Conservation (phyloP, 768 basidiomycete species). For the Boletus sensibilis region DNA sequence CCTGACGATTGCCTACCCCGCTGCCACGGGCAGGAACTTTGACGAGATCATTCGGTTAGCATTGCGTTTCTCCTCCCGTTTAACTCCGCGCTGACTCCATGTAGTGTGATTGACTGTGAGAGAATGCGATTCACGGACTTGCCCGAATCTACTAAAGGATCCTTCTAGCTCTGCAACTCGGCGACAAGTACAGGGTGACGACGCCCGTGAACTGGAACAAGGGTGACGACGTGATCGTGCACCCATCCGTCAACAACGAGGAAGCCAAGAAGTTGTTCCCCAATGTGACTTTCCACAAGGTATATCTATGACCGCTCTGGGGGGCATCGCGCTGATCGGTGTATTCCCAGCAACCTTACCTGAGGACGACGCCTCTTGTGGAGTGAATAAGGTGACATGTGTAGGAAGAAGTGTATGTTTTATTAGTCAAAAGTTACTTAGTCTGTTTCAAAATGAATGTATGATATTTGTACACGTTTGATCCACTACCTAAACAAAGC, state of each 20-base stretch:
- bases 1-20: constrained; percentile 87
- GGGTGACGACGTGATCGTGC: constrained; percentile 93
- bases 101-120: constrained; percentile 71
- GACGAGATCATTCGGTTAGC: constrained; percentile 60
- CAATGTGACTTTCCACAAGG: constrained; percentile 74
- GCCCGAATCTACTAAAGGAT: constrained; percentile 25
- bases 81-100: constrained; percentile 7
- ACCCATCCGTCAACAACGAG: constrained; percentile 77
- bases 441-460: background rate
- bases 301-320: constrained; percentile 30
- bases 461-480: constrained; percentile 21
- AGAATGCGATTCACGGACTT: constrained; percentile 34
- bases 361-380: constrained; percentile 71
- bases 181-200: constrained; percentile 79
- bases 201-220: constrained; percentile 96
- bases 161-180: constrained; percentile 73
- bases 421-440: background rate
- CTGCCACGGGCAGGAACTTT: constrained; percentile 94
- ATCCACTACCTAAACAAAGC: constrained; percentile 18
- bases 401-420: background rate
- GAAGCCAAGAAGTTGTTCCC: constrained; percentile 94
- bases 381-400: constrained; percentile 8
- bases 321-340: background rate
- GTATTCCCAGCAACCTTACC: constrained; percentile 62
- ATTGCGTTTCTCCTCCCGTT: background rate